These are phyloP conservation scores for Stenogyne calaminthoides DNA, from an alignment of 305 asterid species.

Conservation along the genomic window DNA sequence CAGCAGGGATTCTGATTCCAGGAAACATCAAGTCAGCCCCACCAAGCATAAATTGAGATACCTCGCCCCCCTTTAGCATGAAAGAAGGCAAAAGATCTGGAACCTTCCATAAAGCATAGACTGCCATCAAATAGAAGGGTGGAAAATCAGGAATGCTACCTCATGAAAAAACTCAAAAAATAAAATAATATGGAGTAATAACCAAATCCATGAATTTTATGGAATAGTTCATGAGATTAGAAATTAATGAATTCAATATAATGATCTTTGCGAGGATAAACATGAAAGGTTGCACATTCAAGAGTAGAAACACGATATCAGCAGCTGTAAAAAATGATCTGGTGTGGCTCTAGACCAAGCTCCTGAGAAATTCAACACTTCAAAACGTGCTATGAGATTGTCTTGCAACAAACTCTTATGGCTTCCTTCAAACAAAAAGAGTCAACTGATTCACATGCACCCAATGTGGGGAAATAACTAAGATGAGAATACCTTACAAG, in stretches of 20 bases:
- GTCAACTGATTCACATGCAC: not conserved
- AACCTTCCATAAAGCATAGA: constrained; percentile 95
- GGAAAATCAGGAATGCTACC: constrained; percentile 12
- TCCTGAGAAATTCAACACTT: not conserved
- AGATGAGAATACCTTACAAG: not conserved
- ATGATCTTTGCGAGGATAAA: not conserved
- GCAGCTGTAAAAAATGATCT: not conserved
- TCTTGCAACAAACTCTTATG: not conserved
- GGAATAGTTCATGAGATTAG: not conserved
- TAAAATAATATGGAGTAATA: not conserved
- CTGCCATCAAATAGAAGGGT: constrained; percentile 48
- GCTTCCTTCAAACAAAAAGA: constrained; percentile 6
- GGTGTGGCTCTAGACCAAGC: not conserved
- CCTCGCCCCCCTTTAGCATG: constrained; percentile 89
- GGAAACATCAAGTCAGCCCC: constrained; percentile 99
- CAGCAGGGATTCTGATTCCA: constrained; percentile 70
- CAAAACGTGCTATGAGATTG: not conserved
- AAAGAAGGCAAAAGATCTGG: constrained; percentile 88
- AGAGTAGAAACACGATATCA: not conserved
- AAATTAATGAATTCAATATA: constrained; percentile 7
- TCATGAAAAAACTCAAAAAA: constrained; percentile 3
- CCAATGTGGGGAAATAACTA: not conserved
- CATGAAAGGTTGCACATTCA: not conserved
- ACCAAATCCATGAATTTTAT: not conserved
- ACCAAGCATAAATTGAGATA: constrained; percentile 84